phyloP scores from a whole-genome alignment of 768 basidiomycete species.

The Tricholoma terreum region DNA sequence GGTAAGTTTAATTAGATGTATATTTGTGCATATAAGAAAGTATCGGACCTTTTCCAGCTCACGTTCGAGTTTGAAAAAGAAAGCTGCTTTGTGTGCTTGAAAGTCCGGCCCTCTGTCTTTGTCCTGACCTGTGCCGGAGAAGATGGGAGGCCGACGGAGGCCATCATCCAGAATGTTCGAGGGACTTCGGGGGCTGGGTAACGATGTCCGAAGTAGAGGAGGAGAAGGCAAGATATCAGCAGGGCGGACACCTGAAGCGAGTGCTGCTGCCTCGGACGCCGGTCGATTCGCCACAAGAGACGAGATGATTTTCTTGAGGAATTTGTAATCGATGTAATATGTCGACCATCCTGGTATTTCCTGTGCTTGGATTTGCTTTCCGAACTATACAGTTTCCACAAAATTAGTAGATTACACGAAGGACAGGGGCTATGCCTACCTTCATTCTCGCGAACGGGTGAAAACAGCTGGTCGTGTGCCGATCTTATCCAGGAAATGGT shows the following conservation, averaged over 20 bases:
- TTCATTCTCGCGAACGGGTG: conserved; percentile 18
- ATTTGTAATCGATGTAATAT: conserved; percentile 98
- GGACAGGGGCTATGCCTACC: conserved; percentile 15
- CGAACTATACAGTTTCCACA: conserved; percentile 60
- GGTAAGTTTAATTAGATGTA: conserved; percentile 3
- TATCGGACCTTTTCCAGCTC: conserved; percentile 89
- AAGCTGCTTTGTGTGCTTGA: conserved; percentile 93
- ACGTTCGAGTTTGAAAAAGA: conserved; percentile 98
- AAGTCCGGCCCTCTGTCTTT: conserved; percentile 80
- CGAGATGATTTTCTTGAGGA: conserved; percentile 97
- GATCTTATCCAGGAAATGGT: not conserved
- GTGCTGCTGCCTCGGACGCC: conserved; percentile 83
- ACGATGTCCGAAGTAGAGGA: conserved; percentile 28
- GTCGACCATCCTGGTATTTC: conserved; percentile 96
- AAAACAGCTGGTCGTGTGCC: conserved; percentile 9
- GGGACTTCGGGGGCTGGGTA: conserved; percentile 28
- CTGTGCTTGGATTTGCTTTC: conserved; percentile 94
- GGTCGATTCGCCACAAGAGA: conserved; percentile 88
- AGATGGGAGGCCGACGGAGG: conserved; percentile 52
- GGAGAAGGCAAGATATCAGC: conserved; percentile 40
- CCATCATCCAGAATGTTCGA: conserved; percentile 37
- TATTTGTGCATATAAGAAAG: not conserved
- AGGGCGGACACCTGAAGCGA: conserved; percentile 81
- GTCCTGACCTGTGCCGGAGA: conserved; percentile 61
- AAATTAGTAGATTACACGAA: conserved; percentile 9